phyloP scores from a whole-genome alignment of 1,139 yeast species.

The Candida tetrigidarum region DNA sequence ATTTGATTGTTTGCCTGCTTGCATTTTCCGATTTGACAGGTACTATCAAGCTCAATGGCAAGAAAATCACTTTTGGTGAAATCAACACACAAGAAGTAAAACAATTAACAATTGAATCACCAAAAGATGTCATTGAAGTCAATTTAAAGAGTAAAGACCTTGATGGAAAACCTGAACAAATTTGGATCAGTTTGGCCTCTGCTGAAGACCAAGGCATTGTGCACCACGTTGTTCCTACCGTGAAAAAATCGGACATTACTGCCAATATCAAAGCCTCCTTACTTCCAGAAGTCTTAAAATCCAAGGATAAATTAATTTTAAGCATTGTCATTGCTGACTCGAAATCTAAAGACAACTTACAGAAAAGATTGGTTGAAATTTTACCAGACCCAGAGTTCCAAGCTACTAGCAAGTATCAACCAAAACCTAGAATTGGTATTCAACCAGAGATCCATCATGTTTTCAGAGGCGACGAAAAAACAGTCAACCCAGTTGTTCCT shows the following conservation, averaged over 20 bases:
- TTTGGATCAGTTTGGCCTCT: constrained; percentile 26
- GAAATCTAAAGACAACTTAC: constrained; percentile 25
- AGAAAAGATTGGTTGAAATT: constrained; percentile 36
- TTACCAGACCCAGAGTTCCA: constrained; percentile 36
- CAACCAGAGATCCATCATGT: constrained; percentile 73
- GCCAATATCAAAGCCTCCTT: constrained; percentile 33
- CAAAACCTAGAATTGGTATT: constrained; percentile 46
- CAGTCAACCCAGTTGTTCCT: constrained; percentile 61
- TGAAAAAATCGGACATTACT: constrained; percentile 24
- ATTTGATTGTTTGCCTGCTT: constrained; percentile 15
- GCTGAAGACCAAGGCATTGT: constrained; percentile 30
- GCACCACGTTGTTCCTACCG: constrained; percentile 29
- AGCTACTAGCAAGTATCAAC: constrained; percentile 28
- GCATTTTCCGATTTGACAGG: constrained; percentile 37
- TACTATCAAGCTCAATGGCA: constrained; percentile 29
- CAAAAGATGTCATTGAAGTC: constrained; percentile 38
- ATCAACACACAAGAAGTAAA: constrained; percentile 40
- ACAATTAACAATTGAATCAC: constrained; percentile 32
- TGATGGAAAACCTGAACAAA: constrained; percentile 30
- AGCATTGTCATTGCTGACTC: constrained; percentile 39
- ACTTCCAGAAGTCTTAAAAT: constrained; percentile 43
- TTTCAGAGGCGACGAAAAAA: constrained; percentile 60
- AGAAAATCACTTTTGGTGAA: constrained; percentile 37
- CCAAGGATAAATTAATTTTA: constrained; percentile 35
- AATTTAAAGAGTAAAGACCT: constrained; percentile 24